Evolutionary conservation across 1,284 basidiomycete genomes (phyloP).

Genomic region (Baeospora myosura): DNA sequence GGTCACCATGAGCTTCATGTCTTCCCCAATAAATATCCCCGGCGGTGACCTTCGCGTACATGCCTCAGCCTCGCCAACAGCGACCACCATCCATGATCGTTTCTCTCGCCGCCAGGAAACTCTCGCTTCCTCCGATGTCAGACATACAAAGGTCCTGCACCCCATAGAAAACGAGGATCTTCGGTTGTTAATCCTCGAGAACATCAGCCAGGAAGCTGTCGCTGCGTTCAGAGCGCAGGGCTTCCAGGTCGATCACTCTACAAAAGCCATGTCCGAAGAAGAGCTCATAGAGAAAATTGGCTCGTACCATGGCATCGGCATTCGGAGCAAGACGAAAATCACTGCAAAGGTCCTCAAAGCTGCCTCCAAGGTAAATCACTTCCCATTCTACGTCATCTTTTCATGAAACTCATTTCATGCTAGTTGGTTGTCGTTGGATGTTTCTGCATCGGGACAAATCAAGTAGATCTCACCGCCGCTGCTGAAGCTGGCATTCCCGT

Average conservation of each 20-base stretch:
- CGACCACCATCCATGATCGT: slow-evolving; percentile 39
- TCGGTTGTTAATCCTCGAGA: slow-evolving; percentile 83
- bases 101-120: slow-evolving; percentile 23
- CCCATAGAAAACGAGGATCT: slow-evolving; percentile 73
- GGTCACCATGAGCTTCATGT: slow-evolving; percentile 20
- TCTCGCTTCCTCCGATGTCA: slow-evolving; percentile 24
- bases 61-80: slow-evolving; percentile 43
- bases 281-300: slow-evolving; percentile 87
- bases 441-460: slow-evolving; percentile 99
- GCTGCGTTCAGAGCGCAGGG: slow-evolving; percentile 76
- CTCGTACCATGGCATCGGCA: slow-evolving; percentile 91
- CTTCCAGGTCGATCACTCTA: slow-evolving; percentile 89
- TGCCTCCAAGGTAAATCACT: slow-evolving; percentile 59
- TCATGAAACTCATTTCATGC: slow-evolving; percentile 6
- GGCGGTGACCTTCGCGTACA: slow-evolving; percentile 30
- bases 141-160: slow-evolving; percentile 63
- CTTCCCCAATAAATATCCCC: slow-evolving; percentile 37
- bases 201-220: slow-evolving; percentile 91
- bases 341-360: slow-evolving; percentile 86
- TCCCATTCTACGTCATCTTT: slow-evolving; percentile 5
- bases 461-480: slow-evolving; percentile 87
- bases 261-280: slow-evolving; percentile 84
- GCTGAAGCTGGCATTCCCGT: slow-evolving; percentile 90
- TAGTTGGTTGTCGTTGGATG: slow-evolving; percentile 96
- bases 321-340: slow-evolving; percentile 96